Percentiles rank a stretch among this genome's conserved stretches.
Evolutionary conservation across 2,329 filamentous ascomycete genomes (phyloP).

Genomic region (Juglanconis juglandina): DNA sequence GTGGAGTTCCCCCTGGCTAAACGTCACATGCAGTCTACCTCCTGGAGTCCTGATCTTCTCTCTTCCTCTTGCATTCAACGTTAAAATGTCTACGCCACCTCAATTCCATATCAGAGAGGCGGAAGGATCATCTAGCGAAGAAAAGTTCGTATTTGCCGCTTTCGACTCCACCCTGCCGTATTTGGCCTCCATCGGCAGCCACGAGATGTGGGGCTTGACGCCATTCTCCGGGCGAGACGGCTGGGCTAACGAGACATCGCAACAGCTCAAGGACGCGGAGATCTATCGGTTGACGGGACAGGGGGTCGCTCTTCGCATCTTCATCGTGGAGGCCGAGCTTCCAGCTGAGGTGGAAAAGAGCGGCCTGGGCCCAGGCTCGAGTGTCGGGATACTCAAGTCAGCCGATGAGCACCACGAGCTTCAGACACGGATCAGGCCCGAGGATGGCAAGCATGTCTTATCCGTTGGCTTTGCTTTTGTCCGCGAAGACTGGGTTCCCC

Average conservation of each 20-base stretch:
- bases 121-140: background rate
- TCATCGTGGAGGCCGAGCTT: background rate
- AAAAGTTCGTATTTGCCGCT: background rate
- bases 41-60: background rate
- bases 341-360: background rate
- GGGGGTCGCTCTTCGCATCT: background rate
- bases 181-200: conserved; percentile 5
- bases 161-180: background rate
- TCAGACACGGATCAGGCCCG: background rate
- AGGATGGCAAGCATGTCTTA: background rate
- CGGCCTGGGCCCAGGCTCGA: background rate
- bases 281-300: background rate
- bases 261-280: conserved; percentile 1
- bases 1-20: too few relatives aligned
- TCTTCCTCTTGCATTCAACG: background rate
- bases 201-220: background rate
- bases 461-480: conserved; percentile 2
- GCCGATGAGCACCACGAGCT: background rate
- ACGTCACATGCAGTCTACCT: too few relatives aligned
- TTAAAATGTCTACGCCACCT: background rate
- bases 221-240: conserved; percentile 2
- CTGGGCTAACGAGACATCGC: background rate
- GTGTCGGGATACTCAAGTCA: background rate
- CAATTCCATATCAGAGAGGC: background rate
- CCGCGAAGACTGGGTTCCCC: background rate